Conservation (phyloP, 208 protist species). For the Endotrypanum monterogeii region DNA sequence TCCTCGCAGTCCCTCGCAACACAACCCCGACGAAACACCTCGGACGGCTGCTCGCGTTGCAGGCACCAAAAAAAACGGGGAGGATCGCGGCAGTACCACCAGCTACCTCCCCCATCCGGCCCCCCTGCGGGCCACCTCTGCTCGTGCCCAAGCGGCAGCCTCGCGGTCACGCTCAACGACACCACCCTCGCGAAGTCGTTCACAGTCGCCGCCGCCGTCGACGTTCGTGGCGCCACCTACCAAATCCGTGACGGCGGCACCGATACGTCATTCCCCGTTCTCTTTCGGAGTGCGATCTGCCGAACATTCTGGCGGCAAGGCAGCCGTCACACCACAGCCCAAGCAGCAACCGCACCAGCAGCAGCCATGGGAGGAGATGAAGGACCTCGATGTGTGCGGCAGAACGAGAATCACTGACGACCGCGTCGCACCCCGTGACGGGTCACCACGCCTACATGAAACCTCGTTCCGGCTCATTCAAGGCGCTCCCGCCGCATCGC, state of each 20-base stretch:
- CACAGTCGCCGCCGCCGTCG: constrained; percentile 15
- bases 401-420: neutral
- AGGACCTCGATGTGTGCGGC: neutral
- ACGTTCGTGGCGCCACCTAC: neutral
- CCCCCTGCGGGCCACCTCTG: constrained; percentile 14
- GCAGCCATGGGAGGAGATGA: neutral
- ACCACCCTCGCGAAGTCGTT: constrained; percentile 9
- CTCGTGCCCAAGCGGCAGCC: constrained; percentile 16
- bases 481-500: neutral
- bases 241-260: neutral
- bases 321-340: neutral
- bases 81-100: neutral
- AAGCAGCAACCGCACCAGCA: neutral
- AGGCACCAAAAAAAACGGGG: neutral
- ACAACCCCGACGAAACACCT: neutral
- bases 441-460: neutral
- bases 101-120: neutral
- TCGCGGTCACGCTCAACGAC: constrained; percentile 13
- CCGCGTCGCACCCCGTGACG: no score
- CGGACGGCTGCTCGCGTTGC: neutral
- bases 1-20: neutral
- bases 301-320: neutral
- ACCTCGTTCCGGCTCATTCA: neutral
- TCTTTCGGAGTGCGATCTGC: constrained; percentile 7
- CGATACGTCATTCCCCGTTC: neutral